Conservation (phyloP, 352 stramenopile species). For the Phytophthora hibernalis region DNA sequence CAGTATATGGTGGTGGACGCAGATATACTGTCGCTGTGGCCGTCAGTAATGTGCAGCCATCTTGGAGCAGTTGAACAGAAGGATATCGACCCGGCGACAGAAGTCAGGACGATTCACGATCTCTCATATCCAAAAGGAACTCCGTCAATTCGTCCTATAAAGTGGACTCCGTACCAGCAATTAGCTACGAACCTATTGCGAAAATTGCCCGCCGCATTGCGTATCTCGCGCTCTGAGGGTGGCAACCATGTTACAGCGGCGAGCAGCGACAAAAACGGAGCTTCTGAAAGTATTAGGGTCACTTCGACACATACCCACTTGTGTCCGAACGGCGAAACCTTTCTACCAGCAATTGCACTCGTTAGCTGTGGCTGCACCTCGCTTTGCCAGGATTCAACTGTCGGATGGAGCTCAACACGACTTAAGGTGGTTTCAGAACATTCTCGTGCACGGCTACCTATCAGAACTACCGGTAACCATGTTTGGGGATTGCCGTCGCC, state of each 20-base stretch:
- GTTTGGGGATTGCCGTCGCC: constrained; percentile 4
- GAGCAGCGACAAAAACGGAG: not conserved
- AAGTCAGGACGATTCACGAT: constrained; percentile 26
- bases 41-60: constrained; percentile 11
- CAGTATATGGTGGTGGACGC: constrained; percentile 22
- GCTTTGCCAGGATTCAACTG: constrained; percentile 8
- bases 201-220: constrained; percentile 19
- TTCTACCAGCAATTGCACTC: constrained; percentile 28
- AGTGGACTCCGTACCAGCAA: constrained; percentile 3
- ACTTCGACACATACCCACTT: constrained; percentile 34
- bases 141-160: too few relatives aligned
- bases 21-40: constrained; percentile 9
- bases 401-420: not conserved
- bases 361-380: not conserved
- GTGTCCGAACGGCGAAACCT: constrained; percentile 18
- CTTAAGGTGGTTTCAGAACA: constrained; percentile 8
- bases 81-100: constrained; percentile 3
- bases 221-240: constrained; percentile 23
- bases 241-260: not conserved
- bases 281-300: constrained; percentile 31
- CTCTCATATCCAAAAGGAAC: constrained; percentile 13
- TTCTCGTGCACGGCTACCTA: constrained; percentile 7
- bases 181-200: constrained; percentile 16
- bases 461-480: constrained; percentile 13
- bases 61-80: constrained; percentile 29